Evolutionary conservation across 2,329 filamentous ascomycete species (phyloP).

Genomic region (Aspergillus sp.): DNA sequence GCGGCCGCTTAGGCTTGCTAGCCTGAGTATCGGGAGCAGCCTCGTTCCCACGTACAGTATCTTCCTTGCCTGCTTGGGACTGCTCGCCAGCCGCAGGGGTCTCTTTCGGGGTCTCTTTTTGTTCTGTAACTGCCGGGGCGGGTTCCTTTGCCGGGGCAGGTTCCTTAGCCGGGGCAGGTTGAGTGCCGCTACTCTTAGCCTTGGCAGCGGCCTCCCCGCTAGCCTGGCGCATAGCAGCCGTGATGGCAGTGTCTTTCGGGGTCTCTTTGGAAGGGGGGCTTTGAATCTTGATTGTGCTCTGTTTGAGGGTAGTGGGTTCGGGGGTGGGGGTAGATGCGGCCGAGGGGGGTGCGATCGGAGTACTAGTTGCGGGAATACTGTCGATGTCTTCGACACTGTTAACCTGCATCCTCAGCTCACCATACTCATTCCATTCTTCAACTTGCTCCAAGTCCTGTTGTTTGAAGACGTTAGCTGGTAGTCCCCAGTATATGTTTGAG

Average conservation of each 20-base stretch:
- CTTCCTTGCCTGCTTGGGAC: conserved; percentile 18
- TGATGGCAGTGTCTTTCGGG: conserved; percentile 41
- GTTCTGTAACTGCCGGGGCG: conserved; percentile 18
- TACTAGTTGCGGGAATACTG: conserved; percentile 34
- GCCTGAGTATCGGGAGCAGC: conserved; percentile 34
- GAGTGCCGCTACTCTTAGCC: conserved; percentile 32
- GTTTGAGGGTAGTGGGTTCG: conserved; percentile 28
- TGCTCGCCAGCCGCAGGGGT: conserved; percentile 12
- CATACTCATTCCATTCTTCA: conserved; percentile 99
- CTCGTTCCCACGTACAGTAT: conserved; percentile 29
- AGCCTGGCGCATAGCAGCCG: conserved; percentile 46
- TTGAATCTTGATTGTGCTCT: conserved; percentile 45
- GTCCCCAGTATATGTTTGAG: background rate
- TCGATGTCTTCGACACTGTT: conserved; percentile 44
- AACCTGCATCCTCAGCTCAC: conserved; percentile 86
- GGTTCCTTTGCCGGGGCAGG: conserved; percentile 2
- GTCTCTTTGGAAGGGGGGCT: conserved; percentile 39
- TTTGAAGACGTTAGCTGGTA: conserved; percentile 11
- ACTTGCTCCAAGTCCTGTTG: conserved; percentile 84
- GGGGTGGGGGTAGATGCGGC: conserved; percentile 27
- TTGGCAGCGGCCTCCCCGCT: conserved; percentile 43
- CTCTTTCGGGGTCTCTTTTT: conserved; percentile 12
- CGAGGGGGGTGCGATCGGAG: conserved; percentile 27
- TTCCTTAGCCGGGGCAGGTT: conserved; percentile 9
- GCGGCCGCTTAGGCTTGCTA: conserved; percentile 30